Percentiles rank a stretch among this genome's conserved stretches.
Conservation (phyloP, 2,329 filamentous ascomycete species). For the Hypoxylon sp. region DNA sequence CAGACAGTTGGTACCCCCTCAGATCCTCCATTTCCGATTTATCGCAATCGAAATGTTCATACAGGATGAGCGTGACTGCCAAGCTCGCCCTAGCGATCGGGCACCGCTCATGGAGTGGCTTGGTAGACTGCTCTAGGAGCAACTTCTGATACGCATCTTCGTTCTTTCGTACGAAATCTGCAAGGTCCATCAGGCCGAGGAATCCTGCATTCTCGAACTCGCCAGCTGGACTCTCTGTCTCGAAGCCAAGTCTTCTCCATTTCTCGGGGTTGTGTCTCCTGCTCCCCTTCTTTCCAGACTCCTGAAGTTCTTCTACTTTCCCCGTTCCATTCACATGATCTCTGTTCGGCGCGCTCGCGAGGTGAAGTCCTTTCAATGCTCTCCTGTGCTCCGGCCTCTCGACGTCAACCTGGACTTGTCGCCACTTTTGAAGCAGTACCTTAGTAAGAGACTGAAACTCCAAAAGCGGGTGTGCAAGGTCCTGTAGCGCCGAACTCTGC, state of each 20-base stretch:
- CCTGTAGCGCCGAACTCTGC: slow-evolving; percentile 93
- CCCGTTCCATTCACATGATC: slow-evolving; percentile 52
- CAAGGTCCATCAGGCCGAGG: slow-evolving; percentile 96
- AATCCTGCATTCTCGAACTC: slow-evolving; percentile 92
- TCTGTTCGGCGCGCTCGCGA: slow-evolving; percentile 78
- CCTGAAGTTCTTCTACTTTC: slow-evolving; percentile 57
- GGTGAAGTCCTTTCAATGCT: slow-evolving; percentile 86
- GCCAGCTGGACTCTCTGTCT: slow-evolving; percentile 85
- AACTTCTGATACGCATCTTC: slow-evolving; percentile 95
- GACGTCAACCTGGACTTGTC: slow-evolving; percentile 84
- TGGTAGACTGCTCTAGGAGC: slow-evolving; percentile 87
- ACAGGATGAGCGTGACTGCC: slow-evolving; percentile 87
- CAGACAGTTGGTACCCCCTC: slow-evolving; percentile 80
- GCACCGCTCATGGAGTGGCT: slow-evolving; percentile 79
- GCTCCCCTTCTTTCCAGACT: slow-evolving; percentile 70
- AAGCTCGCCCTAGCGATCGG: slow-evolving; percentile 90
- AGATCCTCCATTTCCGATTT: slow-evolving; percentile 84
- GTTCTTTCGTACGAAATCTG: slow-evolving; percentile 92
- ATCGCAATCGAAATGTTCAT: slow-evolving; percentile 96
- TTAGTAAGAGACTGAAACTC: slow-evolving; percentile 96
- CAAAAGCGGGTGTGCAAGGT: slow-evolving; percentile 88
- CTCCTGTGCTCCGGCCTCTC: slow-evolving; percentile 90
- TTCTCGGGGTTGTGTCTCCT: slow-evolving; percentile 88
- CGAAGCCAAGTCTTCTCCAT: slow-evolving; percentile 93
- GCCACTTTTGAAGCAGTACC: slow-evolving; percentile 88